Conservation (phyloP, 495 filamentous ascomycete species). For the Aspergillus olivimuriae region DNA sequence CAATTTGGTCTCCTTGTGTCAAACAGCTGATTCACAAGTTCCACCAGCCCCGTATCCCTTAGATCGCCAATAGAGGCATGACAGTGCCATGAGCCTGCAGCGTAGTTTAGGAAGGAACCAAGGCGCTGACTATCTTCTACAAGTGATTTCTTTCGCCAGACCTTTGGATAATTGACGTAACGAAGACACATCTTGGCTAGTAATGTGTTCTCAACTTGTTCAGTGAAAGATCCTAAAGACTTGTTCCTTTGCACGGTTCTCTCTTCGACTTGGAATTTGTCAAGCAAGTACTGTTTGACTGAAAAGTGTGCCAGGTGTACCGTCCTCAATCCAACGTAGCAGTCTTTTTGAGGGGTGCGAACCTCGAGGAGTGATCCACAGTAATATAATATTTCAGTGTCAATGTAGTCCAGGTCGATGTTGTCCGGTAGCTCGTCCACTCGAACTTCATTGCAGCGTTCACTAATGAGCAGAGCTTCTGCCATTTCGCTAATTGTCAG, state of each 20-base stretch:
- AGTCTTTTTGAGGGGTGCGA: neutral
- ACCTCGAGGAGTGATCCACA: neutral
- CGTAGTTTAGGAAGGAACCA: neutral
- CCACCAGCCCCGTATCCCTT: neutral
- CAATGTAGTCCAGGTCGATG: neutral
- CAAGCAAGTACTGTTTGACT: neutral
- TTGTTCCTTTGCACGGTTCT: neutral
- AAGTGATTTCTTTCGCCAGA: neutral
- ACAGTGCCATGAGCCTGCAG: neutral
- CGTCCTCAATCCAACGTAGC: neutral
- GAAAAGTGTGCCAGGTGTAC: neutral
- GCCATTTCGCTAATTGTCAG: neutral
- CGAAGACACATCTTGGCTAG: neutral
- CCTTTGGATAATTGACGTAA: neutral
- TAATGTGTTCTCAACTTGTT: neutral
- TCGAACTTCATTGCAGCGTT: neutral
- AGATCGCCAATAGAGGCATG: neutral
- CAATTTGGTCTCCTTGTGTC: neutral
- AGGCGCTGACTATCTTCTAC: neutral
- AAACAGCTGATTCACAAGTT: neutral
- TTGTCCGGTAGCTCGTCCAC: neutral
- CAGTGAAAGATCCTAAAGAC: neutral
- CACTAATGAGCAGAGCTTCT: neutral
- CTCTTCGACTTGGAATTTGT: neutral
- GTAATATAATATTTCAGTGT: neutral